Base-by-base conservation (phyloP, 164 flowering plant genomes). In the Tinospora cordifolia region DNA sequence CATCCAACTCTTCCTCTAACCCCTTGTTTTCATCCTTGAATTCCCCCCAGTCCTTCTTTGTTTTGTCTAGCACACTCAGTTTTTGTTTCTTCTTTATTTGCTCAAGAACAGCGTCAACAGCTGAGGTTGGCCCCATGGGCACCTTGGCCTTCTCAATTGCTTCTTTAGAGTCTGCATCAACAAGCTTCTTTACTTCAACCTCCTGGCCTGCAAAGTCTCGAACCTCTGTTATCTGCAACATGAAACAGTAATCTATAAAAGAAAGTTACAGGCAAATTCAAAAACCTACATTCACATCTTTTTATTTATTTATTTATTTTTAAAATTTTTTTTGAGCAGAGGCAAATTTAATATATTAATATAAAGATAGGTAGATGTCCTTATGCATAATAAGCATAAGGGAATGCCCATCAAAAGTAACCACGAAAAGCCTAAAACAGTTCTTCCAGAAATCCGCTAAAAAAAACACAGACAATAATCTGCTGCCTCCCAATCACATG, bases 21-120 rank as follows among this genome's bases (percentile, higher is more conserved):
- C 91, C 89, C 70, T 82, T 87, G 70, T 86, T 88, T 36, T 92
- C 96, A 24, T 84, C 97, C 78, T 95, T 95, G 77, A 77, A 95
- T 73, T 91, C 98, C 13, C 98, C 98, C 98, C 98, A 95, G 63
- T 95, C 99, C 83, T 87, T 89, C 69, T 88, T 95, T 0, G 98
- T 92, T 86, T 95, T 95, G 80, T 92, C 97, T 10, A 95, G 90
- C 30, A 95, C 97, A 75, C 96, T 95, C 3, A 95, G 91, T 79
- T 95, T 95, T 17, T 74, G 94, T 69, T 87, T 92, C 86, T 95
- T 95, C 87, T 84, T 92, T 2, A 95, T 91, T 73, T 91, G 99
- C 73, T 92, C 99, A 26, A 92, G 93, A 68, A 95, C 64, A 4
- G 89, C 86, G 82, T 95, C 98, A 5, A 95, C 90, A n/a, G 90